Base-by-base conservation (phyloP, 129 eudicot species). In the Artemisia argyi region DNA sequence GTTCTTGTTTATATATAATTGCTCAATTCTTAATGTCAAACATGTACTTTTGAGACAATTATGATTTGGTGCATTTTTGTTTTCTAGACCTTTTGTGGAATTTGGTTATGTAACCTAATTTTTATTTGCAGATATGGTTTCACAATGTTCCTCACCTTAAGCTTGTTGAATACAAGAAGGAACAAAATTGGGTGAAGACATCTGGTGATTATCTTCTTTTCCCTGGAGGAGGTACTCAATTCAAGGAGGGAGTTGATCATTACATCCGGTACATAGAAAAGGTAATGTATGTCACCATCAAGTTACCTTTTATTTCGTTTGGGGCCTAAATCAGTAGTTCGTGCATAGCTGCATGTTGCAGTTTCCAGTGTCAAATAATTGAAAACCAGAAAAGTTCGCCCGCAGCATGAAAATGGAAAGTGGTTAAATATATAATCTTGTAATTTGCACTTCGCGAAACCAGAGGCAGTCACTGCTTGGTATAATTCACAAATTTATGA, bases 221-320 rank as follows among this genome's bases (percentile, higher is more conserved):
- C 56, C 99, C 97, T 70, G 99, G 99, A 48, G 97, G 97, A 47
- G 99, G 99, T 11, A 95, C 99, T 62, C 99, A 95, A 66, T 95
- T 91, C 61, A 95, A 88, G 75, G 86, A 86, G 14, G 99, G 99
- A 63, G 99, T 95, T 44, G 18, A 65, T 65, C 84, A 77, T 66
- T 95, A 95, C 64, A 85, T 91, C 68, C 84, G 78, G 18, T 84
- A 88, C 73, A 85, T 95, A 35, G 90, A 90, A 70, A 88, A 88
- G 96, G 99, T 94, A 82, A 26, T 17, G 42, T 64, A 35, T 72
- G 3, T 13, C 50, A 53, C 39, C 11, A 60, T 76, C 44, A 63
- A 28, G 19, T 66, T 65, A 55, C 62, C 46, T 26, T 61, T 42
- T 53, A 42, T 10, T 80, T 61, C 24, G 17, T 61, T 64, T 28